phyloP scores from a whole-genome alignment of 2,329 filamentous ascomycete genomes.

The Ophioceras dolichostomum region DNA sequence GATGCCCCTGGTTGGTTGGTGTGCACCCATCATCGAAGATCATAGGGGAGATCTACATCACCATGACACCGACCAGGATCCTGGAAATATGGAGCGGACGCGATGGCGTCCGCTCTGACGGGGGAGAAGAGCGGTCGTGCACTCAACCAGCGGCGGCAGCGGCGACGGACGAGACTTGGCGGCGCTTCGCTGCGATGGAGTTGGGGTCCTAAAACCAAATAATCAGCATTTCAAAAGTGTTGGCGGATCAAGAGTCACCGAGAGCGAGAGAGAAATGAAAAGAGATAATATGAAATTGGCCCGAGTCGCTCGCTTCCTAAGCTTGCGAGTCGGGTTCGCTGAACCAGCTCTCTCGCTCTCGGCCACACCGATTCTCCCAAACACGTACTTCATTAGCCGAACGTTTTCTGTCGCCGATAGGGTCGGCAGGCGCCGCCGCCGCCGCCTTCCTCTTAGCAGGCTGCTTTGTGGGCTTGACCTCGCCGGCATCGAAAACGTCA shows the following conservation, averaged over 20 bases:
- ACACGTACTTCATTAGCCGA: no score
- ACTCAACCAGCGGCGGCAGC: neutral
- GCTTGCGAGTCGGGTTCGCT: no score
- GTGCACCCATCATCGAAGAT: neutral
- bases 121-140: no score
- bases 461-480: slow-evolving; percentile 51
- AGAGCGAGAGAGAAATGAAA: no score
- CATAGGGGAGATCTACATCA: slow-evolving; percentile 1
- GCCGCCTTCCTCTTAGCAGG: slow-evolving; percentile 42
- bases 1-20: neutral
- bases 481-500: slow-evolving; percentile 76
- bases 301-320: no score
- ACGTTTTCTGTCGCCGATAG: slow-evolving; percentile 32
- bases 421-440: slow-evolving; percentile 20
- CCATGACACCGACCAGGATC: neutral
- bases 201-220: slow-evolving; percentile 3
- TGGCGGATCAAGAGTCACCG: no score
- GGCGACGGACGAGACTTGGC: neutral
- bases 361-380: no score
- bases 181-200: slow-evolving; percentile 1
- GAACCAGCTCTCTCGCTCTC: no score
- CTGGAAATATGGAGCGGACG: neutral
- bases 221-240: no score
- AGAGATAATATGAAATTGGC: no score
- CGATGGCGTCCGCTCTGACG: neutral